Evolutionary conservation across 2,329 filamentous ascomycete genomes (phyloP), one percentile per base, ranked within the genome.

Genomic region (Colletotrichum navitas): DNA sequence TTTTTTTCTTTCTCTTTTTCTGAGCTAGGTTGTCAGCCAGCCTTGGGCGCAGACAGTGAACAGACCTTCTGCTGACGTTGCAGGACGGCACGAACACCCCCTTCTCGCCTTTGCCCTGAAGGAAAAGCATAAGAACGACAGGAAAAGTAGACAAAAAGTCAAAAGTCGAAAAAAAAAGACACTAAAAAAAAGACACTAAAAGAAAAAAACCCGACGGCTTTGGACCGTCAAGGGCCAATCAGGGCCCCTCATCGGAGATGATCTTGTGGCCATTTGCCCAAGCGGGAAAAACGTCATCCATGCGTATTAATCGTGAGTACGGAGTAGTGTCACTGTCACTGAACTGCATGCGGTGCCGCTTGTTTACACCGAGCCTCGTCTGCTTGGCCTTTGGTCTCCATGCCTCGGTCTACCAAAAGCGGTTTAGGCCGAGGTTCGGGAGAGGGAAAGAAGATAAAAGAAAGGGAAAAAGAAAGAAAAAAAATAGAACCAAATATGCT

Each of bases 221-320:
- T 24, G 24, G n/a, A 43, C 34, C 21, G 11, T 32, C 51, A n/a
- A 36, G 24, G 21, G 3, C 68, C 68, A 71, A 68, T 71, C 65
- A 68, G 1, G n/a, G 16, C 8, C 16, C 8, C 21, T 3, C n/a
- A 54, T n/a, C 52, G 39, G 39, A 41, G 43, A 8, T 63, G 58
- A 58, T 68, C 64, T 62, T 59, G 68, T 71, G 68, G 68, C 68
- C 52, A 60, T 43, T 63, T 71, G 36, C 64, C 58, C 1, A 51
- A 71, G 29, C 36, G 26, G 8, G 59, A 59, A 68, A 71, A 71
- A 71, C 65, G 68, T 71, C 68, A 68, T 71, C 29, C 26, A 71
- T 58, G 58, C 64, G 52, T 68, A 52, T 52, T 41, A 56, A 49
- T 70, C 55, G 67, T 6, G 18, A 43, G 67, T 39, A 16, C n/a